Conservation (phyloP, 1,284 basidiomycete species). For the Ustilago xerochloae region DNA sequence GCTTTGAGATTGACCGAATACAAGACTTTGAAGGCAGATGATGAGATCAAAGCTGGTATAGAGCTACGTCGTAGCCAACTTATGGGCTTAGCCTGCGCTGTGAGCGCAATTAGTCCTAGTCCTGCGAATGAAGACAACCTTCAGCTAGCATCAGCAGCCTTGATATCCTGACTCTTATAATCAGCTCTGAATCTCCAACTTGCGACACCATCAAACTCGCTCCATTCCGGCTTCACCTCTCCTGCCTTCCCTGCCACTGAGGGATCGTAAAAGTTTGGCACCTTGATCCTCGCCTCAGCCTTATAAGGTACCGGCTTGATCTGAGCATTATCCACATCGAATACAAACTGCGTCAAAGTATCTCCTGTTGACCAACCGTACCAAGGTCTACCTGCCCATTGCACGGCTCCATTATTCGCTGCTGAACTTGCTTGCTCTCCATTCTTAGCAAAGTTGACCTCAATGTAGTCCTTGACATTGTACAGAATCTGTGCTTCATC, state of each 20-base stretch:
- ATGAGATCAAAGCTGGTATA: no score
- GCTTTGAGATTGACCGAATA: no score
- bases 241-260: slow-evolving; percentile 12
- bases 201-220: slow-evolving; percentile 27
- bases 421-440: slow-evolving; percentile 17
- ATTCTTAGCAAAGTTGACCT: slow-evolving; percentile 26
- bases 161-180: slow-evolving; percentile 32
- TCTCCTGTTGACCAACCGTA: slow-evolving; percentile 42
- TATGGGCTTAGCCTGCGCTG: no score
- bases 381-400: slow-evolving; percentile 43
- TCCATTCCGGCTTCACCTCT: slow-evolving; percentile 29
- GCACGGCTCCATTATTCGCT: slow-evolving; percentile 21
- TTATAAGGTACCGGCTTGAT: slow-evolving; percentile 37
- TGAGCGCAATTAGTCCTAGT: no score
- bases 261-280: slow-evolving; percentile 35
- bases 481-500: slow-evolving; percentile 33
- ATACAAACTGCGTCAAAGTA: slow-evolving; percentile 41
- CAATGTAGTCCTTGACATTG: slow-evolving; percentile 45
- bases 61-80: no score
- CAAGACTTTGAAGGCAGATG: no score
- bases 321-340: slow-evolving; percentile 19
- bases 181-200: slow-evolving; percentile 43
- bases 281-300: slow-evolving; percentile 19
- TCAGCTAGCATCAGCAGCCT: slow-evolving; percentile 26
- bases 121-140: no score